Conservation (phyloP, 148 eudicot genomes). For the Vaccinium corymbosum region DNA sequence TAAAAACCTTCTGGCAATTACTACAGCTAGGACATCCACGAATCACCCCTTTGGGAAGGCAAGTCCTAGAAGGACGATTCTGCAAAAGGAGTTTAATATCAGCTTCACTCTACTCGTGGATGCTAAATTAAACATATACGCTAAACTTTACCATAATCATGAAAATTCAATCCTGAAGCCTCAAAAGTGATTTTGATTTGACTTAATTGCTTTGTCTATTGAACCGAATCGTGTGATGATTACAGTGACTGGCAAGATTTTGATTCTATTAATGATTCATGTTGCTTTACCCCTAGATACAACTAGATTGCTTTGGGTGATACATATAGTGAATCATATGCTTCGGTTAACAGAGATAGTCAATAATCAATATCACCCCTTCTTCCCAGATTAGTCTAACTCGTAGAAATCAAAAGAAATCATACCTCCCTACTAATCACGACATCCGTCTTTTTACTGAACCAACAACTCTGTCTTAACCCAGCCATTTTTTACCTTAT, state of each 20-base stretch:
- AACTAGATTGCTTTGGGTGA: not conserved
- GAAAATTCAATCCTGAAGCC: conserved; percentile 2
- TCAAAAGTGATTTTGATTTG: not conserved
- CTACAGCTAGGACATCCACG: conserved; percentile 54
- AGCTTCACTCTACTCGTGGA: not conserved
- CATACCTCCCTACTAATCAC: not conserved
- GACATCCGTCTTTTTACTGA: not conserved
- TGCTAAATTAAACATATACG: not conserved
- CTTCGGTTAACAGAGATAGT: not conserved
- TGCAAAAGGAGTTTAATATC: conserved; percentile 14
- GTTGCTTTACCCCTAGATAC: not conserved
- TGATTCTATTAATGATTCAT: not conserved
- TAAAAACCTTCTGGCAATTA: conserved; percentile 55
- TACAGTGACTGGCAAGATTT: not conserved
- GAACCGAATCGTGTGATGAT: not conserved
- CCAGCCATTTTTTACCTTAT: not conserved
- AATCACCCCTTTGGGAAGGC: conserved; percentile 64
- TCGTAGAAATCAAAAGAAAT: not conserved
- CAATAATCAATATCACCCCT: not conserved
- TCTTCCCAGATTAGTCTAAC: not conserved
- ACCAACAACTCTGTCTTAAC: not conserved
- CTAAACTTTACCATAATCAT: too few relatives aligned
- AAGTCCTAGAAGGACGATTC: conserved; percentile 20
- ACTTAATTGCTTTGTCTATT: not conserved
- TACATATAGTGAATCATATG: not conserved